Conservation (phyloP, 2,329 filamentous ascomycete species). For the Colletotrichum truncatum region DNA sequence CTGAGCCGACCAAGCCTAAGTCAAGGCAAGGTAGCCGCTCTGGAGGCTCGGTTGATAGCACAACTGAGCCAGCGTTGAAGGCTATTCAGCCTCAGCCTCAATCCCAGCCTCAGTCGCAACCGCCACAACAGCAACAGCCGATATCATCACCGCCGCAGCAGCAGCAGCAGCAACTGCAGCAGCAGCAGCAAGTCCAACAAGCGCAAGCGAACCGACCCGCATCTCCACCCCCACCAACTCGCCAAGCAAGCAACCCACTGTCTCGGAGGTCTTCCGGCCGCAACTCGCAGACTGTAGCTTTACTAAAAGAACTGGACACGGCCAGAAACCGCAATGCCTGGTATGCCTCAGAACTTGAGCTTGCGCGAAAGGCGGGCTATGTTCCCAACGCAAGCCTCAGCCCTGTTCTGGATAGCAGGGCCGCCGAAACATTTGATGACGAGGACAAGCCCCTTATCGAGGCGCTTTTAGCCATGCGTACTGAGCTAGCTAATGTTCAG, state of each 20-base stretch:
- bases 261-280: conserved; percentile 67
- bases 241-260: conserved; percentile 67
- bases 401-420: conserved; percentile 79
- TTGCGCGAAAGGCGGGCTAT: conserved; percentile 92
- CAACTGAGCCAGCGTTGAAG: conserved; percentile 64
- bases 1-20: conserved; percentile 44
- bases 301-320: conserved; percentile 87
- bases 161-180: conserved; percentile 6
- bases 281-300: conserved; percentile 74
- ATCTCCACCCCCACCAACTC: conserved; percentile 67
- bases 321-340: conserved; percentile 90
- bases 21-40: conserved; percentile 57
- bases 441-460: conserved; percentile 93
- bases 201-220: conserved; percentile 51
- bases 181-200: conserved; percentile 40
- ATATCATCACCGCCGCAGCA: too few species aligned
- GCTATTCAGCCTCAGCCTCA: conserved; percentile 36
- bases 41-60: conserved; percentile 75
- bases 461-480: conserved; percentile 89
- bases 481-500: conserved; percentile 90
- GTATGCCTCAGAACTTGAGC: conserved; percentile 94
- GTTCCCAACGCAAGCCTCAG: conserved; percentile 74
- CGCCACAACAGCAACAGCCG: background rate
- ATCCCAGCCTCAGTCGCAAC: conserved; percentile 3
- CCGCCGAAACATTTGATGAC: conserved; percentile 84